Conservation (phyloP, 805 yeast species). For the Candida suzukii region DNA sequence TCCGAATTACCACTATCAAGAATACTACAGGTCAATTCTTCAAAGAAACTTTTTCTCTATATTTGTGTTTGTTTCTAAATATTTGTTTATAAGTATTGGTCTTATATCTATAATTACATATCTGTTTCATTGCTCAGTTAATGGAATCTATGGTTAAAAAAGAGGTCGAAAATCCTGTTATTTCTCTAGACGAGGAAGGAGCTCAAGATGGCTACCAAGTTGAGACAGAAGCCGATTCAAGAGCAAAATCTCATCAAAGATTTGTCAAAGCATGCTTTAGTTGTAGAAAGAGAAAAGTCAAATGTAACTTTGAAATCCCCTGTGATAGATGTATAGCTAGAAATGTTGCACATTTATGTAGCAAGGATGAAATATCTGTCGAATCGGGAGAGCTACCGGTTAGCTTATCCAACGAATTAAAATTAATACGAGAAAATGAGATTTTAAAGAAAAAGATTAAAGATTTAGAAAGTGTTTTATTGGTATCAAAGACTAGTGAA, state of each 20-base stretch:
- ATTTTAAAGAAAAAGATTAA: constrained; percentile 17
- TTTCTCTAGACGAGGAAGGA: too few relatives aligned
- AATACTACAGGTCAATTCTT: too few relatives aligned
- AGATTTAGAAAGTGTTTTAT: constrained; percentile 14
- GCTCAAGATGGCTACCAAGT: too few relatives aligned
- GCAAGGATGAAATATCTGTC: constrained; percentile 21
- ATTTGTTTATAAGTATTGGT: too few relatives aligned
- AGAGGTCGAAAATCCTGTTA: too few relatives aligned
- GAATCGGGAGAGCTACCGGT: constrained; percentile 24
- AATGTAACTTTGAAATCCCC: constrained; percentile 41
- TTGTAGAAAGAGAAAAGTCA: constrained; percentile 40
- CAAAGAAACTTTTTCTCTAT: too few relatives aligned
- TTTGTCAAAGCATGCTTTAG: constrained; percentile 31
- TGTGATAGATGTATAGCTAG: constrained; percentile 36
- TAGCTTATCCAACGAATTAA: constrained; percentile 14
- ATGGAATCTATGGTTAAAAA: too few relatives aligned
- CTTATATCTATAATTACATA: too few relatives aligned
- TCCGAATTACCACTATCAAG: too few relatives aligned
- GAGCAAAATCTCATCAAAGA: neutral
- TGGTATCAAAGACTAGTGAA: neutral
- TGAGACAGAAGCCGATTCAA: neutral
- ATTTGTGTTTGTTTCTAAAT: too few relatives aligned
- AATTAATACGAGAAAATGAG: constrained; percentile 20
- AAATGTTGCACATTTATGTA: constrained; percentile 23
- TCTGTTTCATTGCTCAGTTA: too few relatives aligned